Evolutionary conservation across 2,329 filamentous ascomycete genomes (phyloP), one percentile per base, ranked within the genome.

Genomic region (Zarea fungicola): DNA sequence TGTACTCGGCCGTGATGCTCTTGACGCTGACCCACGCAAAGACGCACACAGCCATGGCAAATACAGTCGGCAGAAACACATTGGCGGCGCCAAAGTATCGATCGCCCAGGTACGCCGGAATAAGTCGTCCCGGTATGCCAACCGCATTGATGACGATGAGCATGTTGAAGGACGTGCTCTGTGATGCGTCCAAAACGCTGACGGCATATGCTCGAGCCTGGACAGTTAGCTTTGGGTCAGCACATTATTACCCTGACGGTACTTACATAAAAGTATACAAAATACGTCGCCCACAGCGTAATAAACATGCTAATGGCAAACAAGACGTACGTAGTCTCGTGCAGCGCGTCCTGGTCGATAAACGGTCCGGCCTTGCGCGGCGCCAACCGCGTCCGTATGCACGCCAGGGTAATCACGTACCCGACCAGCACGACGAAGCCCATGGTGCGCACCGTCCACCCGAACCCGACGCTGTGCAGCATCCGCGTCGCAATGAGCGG

Each of bases 381-480:
- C 1, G 70, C 71, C 10, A 80, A 57, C 8, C 76, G 68, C 18
- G 76, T 71, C 50, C 68, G 70, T n/a, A 75, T 65, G 28, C 76
- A 68, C 3, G 49, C 6, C 9, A 74, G 49, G 16, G 74, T 56
- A 1, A 70, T 60, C 4, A 70, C 56, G 0, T 71, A 64, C 0
- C 58, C 68, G 0, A 65, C 72, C 2, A 84, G 54, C 22, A 80
- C 78, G 26, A 86, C 72, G 44, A 87, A 75, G 0, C 77, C 83
- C 53, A 84, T 71, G 0, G 76, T 72, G 0, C 83, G 70, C n/a
- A 84, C 73, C 0, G 83, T 83, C 81, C 82, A 85, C 0, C 71
- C 70, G 57, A 84, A 86, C 0, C 83, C 83, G 4, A 85, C 65
- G 16, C 67, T 69, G 0, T 81, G 78, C 2, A 84, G 64, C 10